These are phyloP conservation scores for Senecio squalidus DNA, from an alignment of 140 eudicot genomes.

Conservation along the genomic window DNA sequence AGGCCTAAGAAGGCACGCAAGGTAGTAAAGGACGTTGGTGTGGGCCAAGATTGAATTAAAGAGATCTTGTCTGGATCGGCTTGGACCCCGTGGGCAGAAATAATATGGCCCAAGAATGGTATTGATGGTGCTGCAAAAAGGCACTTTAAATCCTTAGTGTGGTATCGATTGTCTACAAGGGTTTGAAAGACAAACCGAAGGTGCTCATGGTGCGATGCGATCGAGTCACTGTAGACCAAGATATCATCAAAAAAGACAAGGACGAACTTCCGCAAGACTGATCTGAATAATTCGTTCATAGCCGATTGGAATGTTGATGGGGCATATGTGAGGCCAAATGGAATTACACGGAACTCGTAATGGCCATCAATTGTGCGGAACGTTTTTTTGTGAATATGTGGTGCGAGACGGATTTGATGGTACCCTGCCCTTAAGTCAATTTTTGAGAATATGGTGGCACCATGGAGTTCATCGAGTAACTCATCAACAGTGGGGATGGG, in stretches of 20 bases:
- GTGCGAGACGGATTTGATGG: neutral
- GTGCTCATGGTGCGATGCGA: neutral
- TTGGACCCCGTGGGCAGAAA: neutral
- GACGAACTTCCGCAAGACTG: no score
- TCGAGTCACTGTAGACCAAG: neutral
- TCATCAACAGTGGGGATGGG: neutral
- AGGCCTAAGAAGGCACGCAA: conserved; percentile 16
- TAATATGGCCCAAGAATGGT: neutral
- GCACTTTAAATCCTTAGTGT: neutral
- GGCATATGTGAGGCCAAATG: no score
- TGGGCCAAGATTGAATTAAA: neutral
- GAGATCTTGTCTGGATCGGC: neutral
- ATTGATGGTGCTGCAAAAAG: neutral
- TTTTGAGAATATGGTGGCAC: neutral
- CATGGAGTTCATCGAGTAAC: neutral
- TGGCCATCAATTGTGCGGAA: no score
- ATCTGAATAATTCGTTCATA: no score
- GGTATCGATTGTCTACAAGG: neutral
- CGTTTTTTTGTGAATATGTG: neutral
- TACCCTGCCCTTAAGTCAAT: neutral
- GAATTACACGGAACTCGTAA: no score
- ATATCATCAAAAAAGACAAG: no score
- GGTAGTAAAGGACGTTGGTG: neutral
- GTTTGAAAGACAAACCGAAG: neutral
- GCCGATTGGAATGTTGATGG: no score